phyloP scores from a whole-genome alignment of 257 asterid genomes.

The Osmanthus fragrans region DNA sequence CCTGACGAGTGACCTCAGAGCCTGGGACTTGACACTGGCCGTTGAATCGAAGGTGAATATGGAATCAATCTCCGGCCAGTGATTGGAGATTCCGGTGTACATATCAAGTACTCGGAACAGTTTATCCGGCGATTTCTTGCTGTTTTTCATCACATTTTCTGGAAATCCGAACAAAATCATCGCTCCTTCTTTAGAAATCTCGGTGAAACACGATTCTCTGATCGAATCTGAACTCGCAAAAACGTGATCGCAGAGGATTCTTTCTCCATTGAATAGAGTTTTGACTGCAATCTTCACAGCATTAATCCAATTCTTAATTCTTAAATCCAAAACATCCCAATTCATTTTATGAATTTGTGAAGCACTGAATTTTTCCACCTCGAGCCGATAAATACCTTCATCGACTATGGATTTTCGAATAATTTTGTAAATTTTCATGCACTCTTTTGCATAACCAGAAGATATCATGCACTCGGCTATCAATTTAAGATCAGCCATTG shows the following conservation, averaged over 20 bases:
- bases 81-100: constrained; percentile 37
- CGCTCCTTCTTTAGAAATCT: constrained; percentile 43
- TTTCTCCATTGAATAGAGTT: constrained; percentile 68
- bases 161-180: constrained; percentile 41
- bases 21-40: constrained; percentile 26
- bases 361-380: constrained; percentile 33
- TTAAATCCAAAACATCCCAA: constrained; percentile 50
- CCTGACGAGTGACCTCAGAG: constrained; percentile 31
- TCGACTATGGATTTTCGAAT: constrained; percentile 48
- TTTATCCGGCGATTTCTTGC: constrained; percentile 36
- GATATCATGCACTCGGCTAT: constrained; percentile 22
- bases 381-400: constrained; percentile 42
- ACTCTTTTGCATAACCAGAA: constrained; percentile 24
- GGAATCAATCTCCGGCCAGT: constrained; percentile 41
- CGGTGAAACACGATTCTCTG: constrained; percentile 37
- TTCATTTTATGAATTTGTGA: constrained; percentile 56
- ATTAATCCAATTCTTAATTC: constrained; percentile 57
- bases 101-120: constrained; percentile 41
- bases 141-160: constrained; percentile 26
- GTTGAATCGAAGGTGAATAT: constrained; percentile 36
- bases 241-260: constrained; percentile 57
- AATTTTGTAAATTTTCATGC: constrained; percentile 37
- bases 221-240: constrained; percentile 35
- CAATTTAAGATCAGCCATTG: constrained; percentile 18
- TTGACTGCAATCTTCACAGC: constrained; percentile 49